phyloP scores from a whole-genome alignment of 441 rosid genomes.

The Erodium moschatum region DNA sequence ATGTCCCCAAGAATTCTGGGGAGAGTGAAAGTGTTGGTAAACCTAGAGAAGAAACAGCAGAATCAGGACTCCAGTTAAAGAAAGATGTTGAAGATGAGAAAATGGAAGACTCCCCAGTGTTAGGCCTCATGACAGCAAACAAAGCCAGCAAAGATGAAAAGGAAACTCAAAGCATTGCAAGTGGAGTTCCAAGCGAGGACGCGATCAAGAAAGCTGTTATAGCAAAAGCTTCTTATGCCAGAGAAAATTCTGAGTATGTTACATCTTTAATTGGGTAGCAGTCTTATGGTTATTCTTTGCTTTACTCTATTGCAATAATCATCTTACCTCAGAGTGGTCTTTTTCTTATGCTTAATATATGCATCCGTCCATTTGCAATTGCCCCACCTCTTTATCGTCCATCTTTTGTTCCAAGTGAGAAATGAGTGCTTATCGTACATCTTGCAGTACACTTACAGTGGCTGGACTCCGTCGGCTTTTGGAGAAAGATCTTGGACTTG shows the following conservation, averaged over 20 bases:
- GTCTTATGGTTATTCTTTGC: background rate
- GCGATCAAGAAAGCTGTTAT: constrained; percentile 46
- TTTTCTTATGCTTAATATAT: constrained; percentile 7
- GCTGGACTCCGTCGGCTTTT: constrained; percentile 67
- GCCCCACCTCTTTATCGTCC: background rate
- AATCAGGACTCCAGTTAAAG: constrained; percentile 30
- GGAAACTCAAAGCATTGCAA: constrained; percentile 28
- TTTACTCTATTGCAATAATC: constrained; percentile 9
- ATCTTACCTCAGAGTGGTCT: background rate
- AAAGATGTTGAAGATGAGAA: constrained; percentile 41
- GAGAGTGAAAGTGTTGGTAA: constrained; percentile 28
- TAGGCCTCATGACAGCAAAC: constrained; percentile 54
- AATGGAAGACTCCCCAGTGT: constrained; percentile 68
- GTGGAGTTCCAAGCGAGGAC: constrained; percentile 38
- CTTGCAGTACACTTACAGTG: constrained; percentile 59
- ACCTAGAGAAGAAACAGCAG: constrained; percentile 29
- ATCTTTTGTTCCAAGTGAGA: background rate
- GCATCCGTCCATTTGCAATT: background rate
- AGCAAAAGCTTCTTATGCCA: constrained; percentile 50
- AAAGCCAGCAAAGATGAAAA: constrained; percentile 28
- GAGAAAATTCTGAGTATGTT: constrained; percentile 62
- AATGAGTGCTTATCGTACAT: constrained; percentile 16
- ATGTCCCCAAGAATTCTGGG: constrained; percentile 40
- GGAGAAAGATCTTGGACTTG: constrained; percentile 73
- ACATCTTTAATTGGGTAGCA: constrained; percentile 13